phyloP scores from a whole-genome alignment of 2,329 filamentous ascomycete species.

The Fusarium heterosporum region DNA sequence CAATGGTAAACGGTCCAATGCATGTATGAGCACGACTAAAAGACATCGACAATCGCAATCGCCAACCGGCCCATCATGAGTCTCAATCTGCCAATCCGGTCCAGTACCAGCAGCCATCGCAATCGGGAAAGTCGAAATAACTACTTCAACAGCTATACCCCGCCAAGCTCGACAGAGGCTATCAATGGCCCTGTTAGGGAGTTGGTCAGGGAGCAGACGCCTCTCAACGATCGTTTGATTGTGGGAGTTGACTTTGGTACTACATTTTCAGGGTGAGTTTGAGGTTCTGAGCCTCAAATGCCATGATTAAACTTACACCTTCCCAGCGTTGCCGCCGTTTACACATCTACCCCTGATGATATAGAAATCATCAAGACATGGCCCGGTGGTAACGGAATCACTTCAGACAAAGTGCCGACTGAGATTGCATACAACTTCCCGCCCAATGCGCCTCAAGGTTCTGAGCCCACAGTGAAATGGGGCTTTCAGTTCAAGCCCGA shows the following conservation, averaged over 20 bases:
- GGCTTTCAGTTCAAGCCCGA: slow-evolving; percentile 86
- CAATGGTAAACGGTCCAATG: slow-evolving; percentile 34
- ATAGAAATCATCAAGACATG: slow-evolving; percentile 87
- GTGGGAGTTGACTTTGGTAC: slow-evolving; percentile 87
- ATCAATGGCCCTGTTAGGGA: slow-evolving; percentile 72
- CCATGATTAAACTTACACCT: slow-evolving; percentile 9
- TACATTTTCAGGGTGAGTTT: slow-evolving; percentile 79
- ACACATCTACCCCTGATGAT: slow-evolving; percentile 81
- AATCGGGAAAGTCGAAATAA: slow-evolving; percentile 66
- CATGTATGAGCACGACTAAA: slow-evolving; percentile 10
- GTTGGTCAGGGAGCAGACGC: slow-evolving; percentile 63
- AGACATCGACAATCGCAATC: slow-evolving; percentile 13
- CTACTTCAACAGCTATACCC: slow-evolving; percentile 67
- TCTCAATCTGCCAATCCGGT: slow-evolving; percentile 64
- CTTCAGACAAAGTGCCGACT: slow-evolving; percentile 87
- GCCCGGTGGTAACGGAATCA: slow-evolving; percentile 86
- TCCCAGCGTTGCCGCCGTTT: slow-evolving; percentile 72
- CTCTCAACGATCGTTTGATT: slow-evolving; percentile 73
- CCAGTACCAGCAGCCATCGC: slow-evolving; percentile 59
- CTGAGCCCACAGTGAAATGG: slow-evolving; percentile 73
- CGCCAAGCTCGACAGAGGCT: slow-evolving; percentile 69
- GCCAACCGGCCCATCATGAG: slow-evolving; percentile 55
- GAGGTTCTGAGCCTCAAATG: not conserved
- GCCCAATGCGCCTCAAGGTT: slow-evolving; percentile 48
- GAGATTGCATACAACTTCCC: slow-evolving; percentile 74